Evolutionary conservation across 345 rosid genomes (phyloP), one percentile per base, ranked within the genome.

Genomic region (Eucalyptus microcorys): DNA sequence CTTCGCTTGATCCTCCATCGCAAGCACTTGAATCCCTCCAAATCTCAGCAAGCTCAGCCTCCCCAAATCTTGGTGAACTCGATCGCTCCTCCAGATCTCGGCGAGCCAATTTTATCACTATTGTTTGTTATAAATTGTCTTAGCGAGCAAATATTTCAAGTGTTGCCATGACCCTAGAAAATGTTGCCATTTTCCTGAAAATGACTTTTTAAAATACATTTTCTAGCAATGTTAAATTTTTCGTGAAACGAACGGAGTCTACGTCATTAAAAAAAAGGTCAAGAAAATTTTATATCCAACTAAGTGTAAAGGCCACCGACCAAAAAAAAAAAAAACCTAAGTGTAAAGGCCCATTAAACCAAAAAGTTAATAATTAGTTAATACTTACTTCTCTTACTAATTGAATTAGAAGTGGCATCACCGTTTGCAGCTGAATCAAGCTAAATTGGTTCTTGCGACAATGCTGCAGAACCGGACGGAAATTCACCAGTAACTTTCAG

Each of bases 331-430:
- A n/a, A n/a, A n/a, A n/a, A n/a, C n/a, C n/a, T 64, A 50, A 64
- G 34, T 64, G 71, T 64, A 14, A 64, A n/a, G 8, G 37, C 37
- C 71, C 19, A 64, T 14, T 30, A 64, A 14, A 64, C 37, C 37
- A 64, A 14, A n/a, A 64, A n/a, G 37, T 64, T n/a, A 64, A 30
- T 3, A 14, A 59, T 64, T 64, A n/a, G 76, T 64, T n/a, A 64
- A 64, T 64, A n/a, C 19, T 64, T 64, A 55, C 27, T 22, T 86
- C 91, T 48, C 90, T 94, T 95, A 90, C 92, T 91, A 86, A 90
- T 26, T 91, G 96, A 96, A 89, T 97, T 94, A 86, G 89, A 86
- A 90, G 89, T 87, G 11, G 91, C 90, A 91, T 90, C 89, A 90
- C 45, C 89, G 15, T 87, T 85, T 21, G 22, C 22, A 53, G 49